These are phyloP conservation scores for Tetracladium setigerum DNA, from an alignment of 495 filamentous ascomycete species.

Conservation along the genomic window DNA sequence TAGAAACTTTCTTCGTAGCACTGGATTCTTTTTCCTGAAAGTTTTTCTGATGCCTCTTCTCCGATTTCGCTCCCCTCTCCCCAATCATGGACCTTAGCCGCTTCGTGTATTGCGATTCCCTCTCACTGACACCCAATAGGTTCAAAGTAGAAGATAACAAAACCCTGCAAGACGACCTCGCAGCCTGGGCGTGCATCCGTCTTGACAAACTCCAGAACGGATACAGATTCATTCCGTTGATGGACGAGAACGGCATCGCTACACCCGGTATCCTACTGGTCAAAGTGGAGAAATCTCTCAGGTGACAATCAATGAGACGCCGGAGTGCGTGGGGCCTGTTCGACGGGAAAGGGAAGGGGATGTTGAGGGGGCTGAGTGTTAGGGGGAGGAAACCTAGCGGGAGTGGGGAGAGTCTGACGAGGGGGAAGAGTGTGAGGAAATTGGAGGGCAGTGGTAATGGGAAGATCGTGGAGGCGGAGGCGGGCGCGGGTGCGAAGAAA, in stretches of 20 bases:
- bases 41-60: not conserved
- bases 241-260: slow-evolving; percentile 53
- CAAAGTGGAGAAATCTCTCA: slow-evolving; percentile 20
- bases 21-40: too few relatives aligned
- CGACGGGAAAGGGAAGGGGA: not conserved
- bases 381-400: not conserved
- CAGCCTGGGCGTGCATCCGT: slow-evolving; percentile 82
- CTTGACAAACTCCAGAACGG: slow-evolving; percentile 72
- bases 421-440: too few relatives aligned
- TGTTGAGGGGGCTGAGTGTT: not conserved
- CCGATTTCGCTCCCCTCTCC: not conserved
- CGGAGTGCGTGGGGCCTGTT: too few relatives aligned
- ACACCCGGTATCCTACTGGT: slow-evolving; percentile 63
- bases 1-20: too few relatives aligned
- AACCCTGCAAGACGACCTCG: slow-evolving; percentile 58
- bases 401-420: too few relatives aligned
- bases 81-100: not conserved
- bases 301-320: not conserved
- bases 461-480: too few relatives aligned
- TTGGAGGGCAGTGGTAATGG: too few relatives aligned
- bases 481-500: too few relatives aligned
- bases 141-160: slow-evolving; percentile 84
- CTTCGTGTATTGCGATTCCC: not conserved
- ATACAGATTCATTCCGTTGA: slow-evolving; percentile 66
- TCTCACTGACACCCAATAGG: slow-evolving; percentile 29